phyloP scores from a whole-genome alignment of 257 asterid species.

The Lycium ferocissimum region DNA sequence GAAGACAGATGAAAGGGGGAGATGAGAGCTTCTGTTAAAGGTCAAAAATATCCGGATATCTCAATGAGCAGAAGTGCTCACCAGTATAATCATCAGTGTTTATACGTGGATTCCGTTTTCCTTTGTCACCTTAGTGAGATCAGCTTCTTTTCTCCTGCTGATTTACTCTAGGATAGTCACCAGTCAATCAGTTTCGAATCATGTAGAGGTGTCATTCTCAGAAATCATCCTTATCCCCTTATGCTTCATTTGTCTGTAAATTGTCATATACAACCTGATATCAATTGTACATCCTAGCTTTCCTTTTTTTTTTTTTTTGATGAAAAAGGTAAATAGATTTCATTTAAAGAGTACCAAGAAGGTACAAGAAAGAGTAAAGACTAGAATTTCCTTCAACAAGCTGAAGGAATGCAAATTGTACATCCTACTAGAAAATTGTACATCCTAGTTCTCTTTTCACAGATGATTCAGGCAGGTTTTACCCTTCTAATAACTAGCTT shows the following conservation, averaged over 20 bases:
- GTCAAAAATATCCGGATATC: background rate
- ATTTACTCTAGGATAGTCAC: slow-evolving; percentile 12
- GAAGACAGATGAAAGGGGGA: slow-evolving; percentile 18
- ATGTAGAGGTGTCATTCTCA: background rate
- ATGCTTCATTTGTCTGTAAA: background rate
- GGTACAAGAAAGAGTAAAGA: too few relatives aligned
- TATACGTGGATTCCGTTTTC: too few relatives aligned
- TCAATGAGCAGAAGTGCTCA: background rate
- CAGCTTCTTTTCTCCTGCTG: slow-evolving; percentile 17
- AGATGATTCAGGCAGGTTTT: background rate
- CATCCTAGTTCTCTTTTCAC: slow-evolving; percentile 20
- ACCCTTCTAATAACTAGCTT: slow-evolving; percentile 7
- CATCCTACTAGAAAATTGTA: too few relatives aligned
- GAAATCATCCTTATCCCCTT: background rate
- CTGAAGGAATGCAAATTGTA: too few relatives aligned
- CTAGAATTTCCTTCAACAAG: too few relatives aligned
- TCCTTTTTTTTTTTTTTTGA: too few relatives aligned
- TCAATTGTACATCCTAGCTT: background rate
- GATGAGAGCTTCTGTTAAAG: slow-evolving; percentile 22
- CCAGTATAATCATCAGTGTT: background rate
- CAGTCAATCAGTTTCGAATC: background rate
- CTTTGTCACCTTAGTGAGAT: background rate
- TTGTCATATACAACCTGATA: slow-evolving; percentile 1
- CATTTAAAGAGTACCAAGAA: too few relatives aligned
- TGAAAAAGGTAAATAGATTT: too few relatives aligned